phyloP scores from a whole-genome alignment of 768 basidiomycete genomes.

The Phlegmacium glaucopus region DNA sequence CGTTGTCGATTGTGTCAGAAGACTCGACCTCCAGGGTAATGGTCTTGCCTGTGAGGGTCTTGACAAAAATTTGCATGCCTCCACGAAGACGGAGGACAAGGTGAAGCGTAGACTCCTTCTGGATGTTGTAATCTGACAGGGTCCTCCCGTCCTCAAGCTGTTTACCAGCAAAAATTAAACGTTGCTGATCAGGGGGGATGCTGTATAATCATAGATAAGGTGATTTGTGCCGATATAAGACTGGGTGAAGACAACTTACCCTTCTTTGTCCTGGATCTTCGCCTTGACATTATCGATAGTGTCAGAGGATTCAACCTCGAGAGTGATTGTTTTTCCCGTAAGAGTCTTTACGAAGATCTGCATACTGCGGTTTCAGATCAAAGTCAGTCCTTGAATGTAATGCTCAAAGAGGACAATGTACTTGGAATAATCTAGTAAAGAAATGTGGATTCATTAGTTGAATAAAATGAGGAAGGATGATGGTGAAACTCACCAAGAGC shows the following conservation, averaged over 20 bases:
- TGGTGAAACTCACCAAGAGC: too few relatives aligned
- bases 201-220: background rate
- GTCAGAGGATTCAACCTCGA: slow-evolving; percentile 21
- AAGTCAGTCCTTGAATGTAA: too few relatives aligned
- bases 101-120: slow-evolving; percentile 18
- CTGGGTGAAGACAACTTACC: background rate
- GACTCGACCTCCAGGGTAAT: background rate
- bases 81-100: slow-evolving; percentile 19
- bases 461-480: too few relatives aligned
- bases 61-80: slow-evolving; percentile 2
- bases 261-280: slow-evolving; percentile 43
- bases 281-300: slow-evolving; percentile 21
- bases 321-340: slow-evolving; percentile 50
- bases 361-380: slow-evolving; percentile 8
- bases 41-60: background rate
- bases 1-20: background rate
- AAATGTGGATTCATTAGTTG: too few relatives aligned
- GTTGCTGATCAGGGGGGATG: slow-evolving; percentile 18
- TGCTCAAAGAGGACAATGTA: too few relatives aligned
- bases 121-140: slow-evolving; percentile 18
- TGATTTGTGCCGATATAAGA: background rate
- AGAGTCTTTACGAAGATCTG: slow-evolving; percentile 62
- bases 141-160: slow-evolving; percentile 18
- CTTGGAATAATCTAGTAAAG: too few relatives aligned
- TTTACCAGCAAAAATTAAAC: slow-evolving; percentile 20